A percentile compares a stretch with the other conserved stretches of the same genome.
phyloP scores from a whole-genome alignment of 164 flowering plant species.

The Vitis riparia region DNA sequence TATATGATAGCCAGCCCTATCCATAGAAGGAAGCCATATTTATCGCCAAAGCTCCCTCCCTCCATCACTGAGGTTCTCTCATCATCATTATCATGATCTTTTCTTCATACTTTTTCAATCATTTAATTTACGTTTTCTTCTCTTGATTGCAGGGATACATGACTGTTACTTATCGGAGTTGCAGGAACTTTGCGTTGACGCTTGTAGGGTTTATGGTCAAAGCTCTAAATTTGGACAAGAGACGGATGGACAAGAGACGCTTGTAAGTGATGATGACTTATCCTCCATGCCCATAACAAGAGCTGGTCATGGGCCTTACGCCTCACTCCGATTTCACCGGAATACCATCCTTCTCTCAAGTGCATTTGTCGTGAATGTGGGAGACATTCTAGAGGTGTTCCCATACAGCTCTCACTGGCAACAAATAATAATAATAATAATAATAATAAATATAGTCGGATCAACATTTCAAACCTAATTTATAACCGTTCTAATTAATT shows the following conservation, averaged over 20 bases:
- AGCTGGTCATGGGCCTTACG: conserved; percentile 30
- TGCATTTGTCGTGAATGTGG: conserved; percentile 42
- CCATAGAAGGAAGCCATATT: conserved; percentile 19
- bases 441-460: neutral
- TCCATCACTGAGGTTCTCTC: conserved; percentile 19
- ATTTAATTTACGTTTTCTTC: no score
- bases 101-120: no score
- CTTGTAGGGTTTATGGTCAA: conserved; percentile 17
- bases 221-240: conserved; percentile 20
- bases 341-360: conserved; percentile 38
- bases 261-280: conserved; percentile 32
- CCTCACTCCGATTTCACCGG: conserved; percentile 39
- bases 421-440: no score
- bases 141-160: conserved; percentile 11
- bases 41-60: conserved; percentile 33
- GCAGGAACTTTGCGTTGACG: conserved; percentile 18
- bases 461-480: no score
- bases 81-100: neutral
- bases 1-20: conserved; percentile 20
- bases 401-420: no score
- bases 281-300: conserved; percentile 48
- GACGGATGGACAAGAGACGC: conserved; percentile 29
- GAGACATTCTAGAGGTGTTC: conserved; percentile 24
- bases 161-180: conserved; percentile 26
- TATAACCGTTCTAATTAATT: no score